These are phyloP conservation scores for Bipolaris sorokiniana DNA, from an alignment of 2,329 filamentous ascomycete species.

Conservation along the genomic window DNA sequence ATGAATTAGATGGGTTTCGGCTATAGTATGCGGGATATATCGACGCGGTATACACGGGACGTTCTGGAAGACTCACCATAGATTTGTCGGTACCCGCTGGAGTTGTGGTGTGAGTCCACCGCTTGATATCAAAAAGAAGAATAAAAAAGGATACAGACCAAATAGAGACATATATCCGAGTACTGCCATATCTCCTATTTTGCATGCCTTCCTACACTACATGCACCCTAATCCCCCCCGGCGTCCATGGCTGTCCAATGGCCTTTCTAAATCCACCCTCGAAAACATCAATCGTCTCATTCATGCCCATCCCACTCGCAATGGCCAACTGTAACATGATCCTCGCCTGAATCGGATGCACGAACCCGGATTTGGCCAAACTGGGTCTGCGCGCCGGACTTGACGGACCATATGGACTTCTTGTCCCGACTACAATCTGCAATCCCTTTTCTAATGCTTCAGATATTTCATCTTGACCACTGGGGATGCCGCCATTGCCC, in stretches of 20 bases:
- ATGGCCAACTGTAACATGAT: constrained; percentile 41
- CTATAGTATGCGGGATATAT: background rate
- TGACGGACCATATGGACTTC: constrained; percentile 32
- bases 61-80: too few species aligned
- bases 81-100: too few species aligned
- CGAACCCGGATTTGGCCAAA: constrained; percentile 30
- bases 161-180: background rate
- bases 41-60: too few species aligned
- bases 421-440: constrained; percentile 34
- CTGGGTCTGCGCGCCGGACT: constrained; percentile 22
- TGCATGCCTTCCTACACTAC: background rate
- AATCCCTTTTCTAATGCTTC: constrained; percentile 32
- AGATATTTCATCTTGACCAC: constrained; percentile 23
- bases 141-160: too few species aligned
- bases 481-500: constrained; percentile 34
- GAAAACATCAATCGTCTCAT: constrained; percentile 37
- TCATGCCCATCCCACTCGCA: constrained; percentile 37
- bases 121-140: too few species aligned
- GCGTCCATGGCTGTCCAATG: constrained; percentile 31
- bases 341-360: constrained; percentile 36
- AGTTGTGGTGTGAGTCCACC: too few species aligned
- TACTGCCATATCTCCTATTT: background rate
- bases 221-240: background rate
- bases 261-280: constrained; percentile 33
- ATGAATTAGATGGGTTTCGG: background rate